These are phyloP conservation scores for Wickerhamiella pararugosa DNA, from an alignment of 1,139 yeast species.

Conservation along the genomic window DNA sequence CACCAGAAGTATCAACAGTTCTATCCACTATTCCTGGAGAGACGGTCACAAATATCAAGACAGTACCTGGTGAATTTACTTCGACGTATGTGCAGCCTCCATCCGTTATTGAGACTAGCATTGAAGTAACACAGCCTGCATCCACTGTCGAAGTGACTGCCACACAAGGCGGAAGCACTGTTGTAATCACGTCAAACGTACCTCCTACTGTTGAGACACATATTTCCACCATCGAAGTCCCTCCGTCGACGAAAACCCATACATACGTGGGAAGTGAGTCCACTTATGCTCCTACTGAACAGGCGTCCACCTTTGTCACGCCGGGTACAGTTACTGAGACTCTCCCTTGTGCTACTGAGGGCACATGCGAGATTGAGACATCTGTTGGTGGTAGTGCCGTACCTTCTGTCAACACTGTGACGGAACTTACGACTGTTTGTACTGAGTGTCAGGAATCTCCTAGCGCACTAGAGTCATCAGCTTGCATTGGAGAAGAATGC, in stretches of 20 bases:
- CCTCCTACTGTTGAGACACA: not conserved
- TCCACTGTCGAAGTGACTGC: not conserved
- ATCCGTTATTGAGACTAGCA: too few species aligned
- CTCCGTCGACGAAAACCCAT: not conserved
- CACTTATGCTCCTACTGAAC: not conserved
- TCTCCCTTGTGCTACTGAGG: not conserved
- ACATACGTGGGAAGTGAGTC: too few species aligned
- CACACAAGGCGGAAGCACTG: not conserved
- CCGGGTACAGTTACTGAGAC: conserved; percentile 2
- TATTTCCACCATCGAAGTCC: not conserved
- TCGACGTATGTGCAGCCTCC: too few species aligned
- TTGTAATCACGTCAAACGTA: not conserved
- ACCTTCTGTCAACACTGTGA: too few species aligned
- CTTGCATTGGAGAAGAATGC: too few species aligned
- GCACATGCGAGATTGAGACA: not conserved
- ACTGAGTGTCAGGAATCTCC: too few species aligned
- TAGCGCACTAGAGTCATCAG: too few species aligned
- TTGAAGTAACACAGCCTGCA: too few species aligned
- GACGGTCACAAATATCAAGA: conserved; percentile 1
- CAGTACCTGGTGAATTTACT: not conserved
- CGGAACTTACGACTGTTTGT: too few species aligned
- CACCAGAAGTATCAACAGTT: not conserved
- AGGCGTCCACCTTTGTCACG: not conserved
- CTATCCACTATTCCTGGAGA: conserved; percentile 2
- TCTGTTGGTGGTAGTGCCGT: not conserved